Percentiles rank a stretch among this genome's conserved stretches.
Evolutionary conservation across 2,329 filamentous ascomycete genomes (phyloP).

Genomic region (Pseudopithomyces chartarum): DNA sequence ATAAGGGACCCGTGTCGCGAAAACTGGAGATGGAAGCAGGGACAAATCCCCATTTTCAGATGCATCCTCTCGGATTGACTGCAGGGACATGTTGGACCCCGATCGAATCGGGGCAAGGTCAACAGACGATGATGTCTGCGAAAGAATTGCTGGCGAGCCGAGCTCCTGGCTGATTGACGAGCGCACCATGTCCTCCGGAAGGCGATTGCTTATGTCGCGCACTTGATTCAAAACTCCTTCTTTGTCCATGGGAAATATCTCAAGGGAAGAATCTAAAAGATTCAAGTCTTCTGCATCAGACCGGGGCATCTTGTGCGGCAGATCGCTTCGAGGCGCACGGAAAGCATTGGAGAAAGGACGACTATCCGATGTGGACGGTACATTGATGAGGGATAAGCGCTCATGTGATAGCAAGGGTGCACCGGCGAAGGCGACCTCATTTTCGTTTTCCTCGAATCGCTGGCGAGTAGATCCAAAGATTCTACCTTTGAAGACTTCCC

Average conservation of each 20-base stretch:
- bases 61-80: slow-evolving; percentile 14
- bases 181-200: slow-evolving; percentile 32
- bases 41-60: slow-evolving; percentile 5
- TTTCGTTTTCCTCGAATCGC: neutral
- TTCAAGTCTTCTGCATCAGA: slow-evolving; percentile 36
- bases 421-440: neutral
- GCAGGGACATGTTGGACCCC: slow-evolving; percentile 25
- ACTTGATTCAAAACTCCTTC: slow-evolving; percentile 36
- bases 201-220: slow-evolving; percentile 26
- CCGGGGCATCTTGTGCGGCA: slow-evolving; percentile 33
- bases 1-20: neutral
- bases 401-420: neutral
- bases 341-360: slow-evolving; percentile 14
- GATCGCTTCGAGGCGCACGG: slow-evolving; percentile 26
- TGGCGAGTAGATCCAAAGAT: slow-evolving; percentile 5
- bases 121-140: slow-evolving; percentile 38
- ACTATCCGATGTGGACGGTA: neutral
- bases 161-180: slow-evolving; percentile 8
- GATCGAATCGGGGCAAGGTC: slow-evolving; percentile 32
- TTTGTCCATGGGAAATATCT: slow-evolving; percentile 34
- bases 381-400: neutral
- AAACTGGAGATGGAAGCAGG: neutral
- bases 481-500: neutral
- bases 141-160: slow-evolving; percentile 31
- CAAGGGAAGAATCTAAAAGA: slow-evolving; percentile 32